A percentile compares a stretch with the other conserved stretches of the same genome.
phyloP scores from a whole-genome alignment of 208 protist genomes.

The Kentomonas sorsogonicus region DNA sequence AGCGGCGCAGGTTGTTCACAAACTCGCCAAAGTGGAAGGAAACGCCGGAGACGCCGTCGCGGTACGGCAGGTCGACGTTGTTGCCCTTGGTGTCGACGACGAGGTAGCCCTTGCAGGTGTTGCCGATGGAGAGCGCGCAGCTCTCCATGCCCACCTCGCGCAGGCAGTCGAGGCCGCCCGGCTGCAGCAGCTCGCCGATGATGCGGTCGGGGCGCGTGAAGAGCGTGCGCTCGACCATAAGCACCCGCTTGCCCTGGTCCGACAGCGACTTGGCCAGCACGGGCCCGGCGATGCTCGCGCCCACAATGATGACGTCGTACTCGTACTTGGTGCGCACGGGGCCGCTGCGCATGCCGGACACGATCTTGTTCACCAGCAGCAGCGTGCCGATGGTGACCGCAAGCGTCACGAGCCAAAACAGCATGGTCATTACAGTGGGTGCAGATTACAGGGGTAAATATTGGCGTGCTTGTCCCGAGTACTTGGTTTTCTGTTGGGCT shows the following conservation, averaged over 20 bases:
- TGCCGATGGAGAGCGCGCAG: slow-evolving; percentile 81
- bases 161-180: slow-evolving; percentile 86
- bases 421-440: no score
- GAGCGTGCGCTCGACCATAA: slow-evolving; percentile 87
- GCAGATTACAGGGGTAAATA: no score
- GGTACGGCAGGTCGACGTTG: slow-evolving; percentile 72
- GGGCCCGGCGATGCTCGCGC: slow-evolving; percentile 88
- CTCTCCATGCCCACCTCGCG: slow-evolving; percentile 82
- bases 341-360: slow-evolving; percentile 36
- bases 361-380: slow-evolving; percentile 44
- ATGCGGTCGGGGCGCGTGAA: slow-evolving; percentile 92
- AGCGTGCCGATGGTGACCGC: slow-evolving; percentile 33
- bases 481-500: not conserved
- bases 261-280: slow-evolving; percentile 85
- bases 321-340: slow-evolving; percentile 61
- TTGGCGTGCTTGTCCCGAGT: no score
- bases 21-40: slow-evolving; percentile 94
- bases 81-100: slow-evolving; percentile 65
- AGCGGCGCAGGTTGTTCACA: slow-evolving; percentile 81
- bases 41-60: slow-evolving; percentile 38
- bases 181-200: slow-evolving; percentile 95
- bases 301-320: slow-evolving; percentile 90
- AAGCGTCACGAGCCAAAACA: slow-evolving; percentile 34
- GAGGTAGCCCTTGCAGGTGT: slow-evolving; percentile 84
- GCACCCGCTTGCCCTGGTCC: slow-evolving; percentile 75